phyloP scores from a whole-genome alignment of 2,329 filamentous ascomycete genomes.

The Chrysoporthe puriensis region DNA sequence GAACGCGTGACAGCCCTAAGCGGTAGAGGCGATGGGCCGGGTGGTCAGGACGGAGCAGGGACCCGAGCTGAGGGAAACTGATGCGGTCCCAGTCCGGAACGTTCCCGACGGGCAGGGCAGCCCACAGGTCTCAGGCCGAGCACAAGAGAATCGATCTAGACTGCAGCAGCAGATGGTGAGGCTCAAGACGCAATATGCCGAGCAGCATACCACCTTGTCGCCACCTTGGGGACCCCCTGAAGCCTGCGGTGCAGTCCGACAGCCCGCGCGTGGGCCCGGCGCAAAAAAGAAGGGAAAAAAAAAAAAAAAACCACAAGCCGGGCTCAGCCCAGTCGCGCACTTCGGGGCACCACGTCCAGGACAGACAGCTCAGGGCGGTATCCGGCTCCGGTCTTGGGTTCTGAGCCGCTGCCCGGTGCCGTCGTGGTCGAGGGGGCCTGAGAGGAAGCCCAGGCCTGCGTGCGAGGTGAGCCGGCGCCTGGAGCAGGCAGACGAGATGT shows the following conservation, averaged over 20 bases:
- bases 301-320: background rate
- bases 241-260: no score
- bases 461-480: background rate
- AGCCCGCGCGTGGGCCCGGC: no score
- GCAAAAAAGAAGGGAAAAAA: no score
- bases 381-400: background rate
- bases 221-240: background rate
- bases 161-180: background rate
- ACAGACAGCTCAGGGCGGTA: background rate
- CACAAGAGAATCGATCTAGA: background rate
- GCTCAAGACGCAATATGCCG: conserved; percentile 7
- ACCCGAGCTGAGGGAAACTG: conserved; percentile 6
- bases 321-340: background rate
- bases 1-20: conserved; percentile 35
- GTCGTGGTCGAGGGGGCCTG: background rate
- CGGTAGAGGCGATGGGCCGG: conserved; percentile 32
- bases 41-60: conserved; percentile 15
- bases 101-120: conserved; percentile 16
- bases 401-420: background rate
- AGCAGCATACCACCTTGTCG: background rate
- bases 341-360: background rate
- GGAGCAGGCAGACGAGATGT: background rate
- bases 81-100: conserved; percentile 12
- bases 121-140: background rate
- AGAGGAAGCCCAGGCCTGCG: background rate